Conservation (phyloP, 2,329 filamentous ascomycete genomes). For the Xylaria sp. region DNA sequence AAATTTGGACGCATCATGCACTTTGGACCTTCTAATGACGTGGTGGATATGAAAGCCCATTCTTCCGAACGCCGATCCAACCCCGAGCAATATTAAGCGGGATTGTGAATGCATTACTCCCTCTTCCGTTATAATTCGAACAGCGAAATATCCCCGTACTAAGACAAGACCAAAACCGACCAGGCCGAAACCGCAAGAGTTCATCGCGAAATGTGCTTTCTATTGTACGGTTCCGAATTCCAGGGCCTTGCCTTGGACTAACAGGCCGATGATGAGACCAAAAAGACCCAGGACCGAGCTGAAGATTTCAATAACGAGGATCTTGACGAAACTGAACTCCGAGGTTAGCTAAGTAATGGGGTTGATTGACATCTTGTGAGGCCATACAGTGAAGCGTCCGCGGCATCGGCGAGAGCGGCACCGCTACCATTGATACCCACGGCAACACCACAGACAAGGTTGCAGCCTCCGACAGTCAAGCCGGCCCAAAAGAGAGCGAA, state of each 20-base stretch:
- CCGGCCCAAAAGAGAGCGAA: slow-evolving; percentile 97
- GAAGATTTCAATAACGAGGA: slow-evolving; percentile 99
- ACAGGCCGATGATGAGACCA: slow-evolving; percentile 91
- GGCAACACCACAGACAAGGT: slow-evolving; percentile 93
- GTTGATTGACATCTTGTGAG: neutral
- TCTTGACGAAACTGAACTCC: slow-evolving; percentile 86
- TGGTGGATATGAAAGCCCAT: slow-evolving; percentile 27
- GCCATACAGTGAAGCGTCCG: slow-evolving; percentile 86
- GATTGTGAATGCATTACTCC: slow-evolving; percentile 37
- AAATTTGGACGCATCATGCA: slow-evolving; percentile 27
- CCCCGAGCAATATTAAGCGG: slow-evolving; percentile 34
- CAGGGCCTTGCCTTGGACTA: slow-evolving; percentile 84
- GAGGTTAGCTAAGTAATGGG: slow-evolving; percentile 15
- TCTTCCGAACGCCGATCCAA: slow-evolving; percentile 39
- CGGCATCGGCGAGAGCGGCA: slow-evolving; percentile 94
- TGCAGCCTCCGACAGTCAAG: slow-evolving; percentile 93
- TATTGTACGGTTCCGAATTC: slow-evolving; percentile 68
- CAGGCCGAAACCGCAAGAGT: slow-evolving; percentile 13
- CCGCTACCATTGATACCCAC: slow-evolving; percentile 99
- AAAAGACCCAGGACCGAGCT: slow-evolving; percentile 97
- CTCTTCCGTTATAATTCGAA: slow-evolving; percentile 23
- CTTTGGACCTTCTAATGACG: slow-evolving; percentile 31
- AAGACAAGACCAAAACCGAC: slow-evolving; percentile 14
- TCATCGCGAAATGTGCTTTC: slow-evolving; percentile 15
- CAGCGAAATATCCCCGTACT: slow-evolving; percentile 20